Evolutionary conservation across 2,329 filamentous ascomycete species (phyloP), one percentile per base, ranked within the genome.

Genomic region (Phialemonium atrogriseum): DNA sequence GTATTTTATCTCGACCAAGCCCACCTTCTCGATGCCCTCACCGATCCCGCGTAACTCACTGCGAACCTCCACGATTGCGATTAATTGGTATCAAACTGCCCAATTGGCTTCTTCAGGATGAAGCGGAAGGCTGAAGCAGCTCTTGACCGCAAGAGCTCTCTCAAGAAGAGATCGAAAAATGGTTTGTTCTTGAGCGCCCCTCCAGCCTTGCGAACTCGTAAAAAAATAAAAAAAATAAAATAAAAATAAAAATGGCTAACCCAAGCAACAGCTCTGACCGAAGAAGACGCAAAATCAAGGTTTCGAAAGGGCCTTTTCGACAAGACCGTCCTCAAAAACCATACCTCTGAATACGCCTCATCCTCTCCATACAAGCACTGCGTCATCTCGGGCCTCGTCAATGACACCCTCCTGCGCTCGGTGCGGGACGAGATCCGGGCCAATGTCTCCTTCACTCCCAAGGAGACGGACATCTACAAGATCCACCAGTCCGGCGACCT

Each of bases 391-490:
- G 66, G 74, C 33, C 67, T 98, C 25, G 80, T 96, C 54, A 68
- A 91, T 58, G 81, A 89, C 47, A 58, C 67, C 28, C 78, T 98
- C 12, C 75, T 98, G 27, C 88, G 88, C 49, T 70, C 75, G 34
- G 91, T 98, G 37, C 87, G 91, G 52, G 64, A 73, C 50, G 91
- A 98, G 63, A 89, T 96, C 57, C 80, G 81, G 57, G 71, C 82
- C 45, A 88, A 94, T 52, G 84, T 98, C 45, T 80, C 84, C 45
- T 98, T 98, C 64, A 95, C 91, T 10, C 88, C 88, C 47, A 98
- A 98, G 59, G 91, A 98, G 60, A 98, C 91, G 28, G 91, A 98
- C 57, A 98, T 98, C 48, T 98, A 98, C 73, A 94, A 93, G 62
- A 96, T 98, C 52, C 88, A 95, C 70, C 91, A 98, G 66, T 96